These are phyloP conservation scores for Phlebiopsis flavidoalba DNA, from an alignment of 768 basidiomycete genomes.

Conservation along the genomic window DNA sequence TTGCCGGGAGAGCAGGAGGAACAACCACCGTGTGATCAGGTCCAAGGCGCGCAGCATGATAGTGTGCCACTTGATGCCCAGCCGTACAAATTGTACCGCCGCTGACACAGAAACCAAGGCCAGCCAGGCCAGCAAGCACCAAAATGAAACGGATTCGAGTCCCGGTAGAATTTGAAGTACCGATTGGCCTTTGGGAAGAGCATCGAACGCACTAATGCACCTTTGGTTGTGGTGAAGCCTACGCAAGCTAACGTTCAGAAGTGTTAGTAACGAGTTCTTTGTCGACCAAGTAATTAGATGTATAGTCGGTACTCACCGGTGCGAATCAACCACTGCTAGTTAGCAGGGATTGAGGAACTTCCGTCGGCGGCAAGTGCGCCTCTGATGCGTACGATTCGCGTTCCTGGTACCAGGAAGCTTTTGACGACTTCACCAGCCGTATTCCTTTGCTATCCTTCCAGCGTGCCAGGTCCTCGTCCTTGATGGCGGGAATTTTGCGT, in stretches of 20 bases:
- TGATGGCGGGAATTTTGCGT: conserved; percentile 81
- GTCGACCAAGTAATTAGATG: neutral
- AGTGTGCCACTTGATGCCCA: conserved; percentile 89
- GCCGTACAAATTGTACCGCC: conserved; percentile 87
- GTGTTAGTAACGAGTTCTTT: neutral
- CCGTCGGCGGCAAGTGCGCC: conserved; percentile 51
- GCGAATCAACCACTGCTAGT: conserved; percentile 78
- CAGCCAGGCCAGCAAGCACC: conserved; percentile 88
- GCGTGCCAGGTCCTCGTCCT: conserved; percentile 65
- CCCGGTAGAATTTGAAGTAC: conserved; percentile 97
- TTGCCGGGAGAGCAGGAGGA: conserved; percentile 95
- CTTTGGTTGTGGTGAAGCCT: conserved; percentile 98
- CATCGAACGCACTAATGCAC: conserved; percentile 94
- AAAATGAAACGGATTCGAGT: conserved; percentile 87
- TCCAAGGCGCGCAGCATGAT: conserved; percentile 91
- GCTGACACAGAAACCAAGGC: conserved; percentile 85
- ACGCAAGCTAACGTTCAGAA: neutral
- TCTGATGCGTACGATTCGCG: conserved; percentile 83
- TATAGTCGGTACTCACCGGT: conserved; percentile 54
- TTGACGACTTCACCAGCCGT: conserved; percentile 54
- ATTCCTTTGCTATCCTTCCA: conserved; percentile 67
- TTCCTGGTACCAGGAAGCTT: conserved; percentile 84
- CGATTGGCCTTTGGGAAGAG: conserved; percentile 92
- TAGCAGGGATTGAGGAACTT: conserved; percentile 52
- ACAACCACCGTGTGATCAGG: conserved; percentile 95